These are phyloP conservation scores for Ustilago curta DNA, from an alignment of 1,284 basidiomycete genomes.

Conservation along the genomic window DNA sequence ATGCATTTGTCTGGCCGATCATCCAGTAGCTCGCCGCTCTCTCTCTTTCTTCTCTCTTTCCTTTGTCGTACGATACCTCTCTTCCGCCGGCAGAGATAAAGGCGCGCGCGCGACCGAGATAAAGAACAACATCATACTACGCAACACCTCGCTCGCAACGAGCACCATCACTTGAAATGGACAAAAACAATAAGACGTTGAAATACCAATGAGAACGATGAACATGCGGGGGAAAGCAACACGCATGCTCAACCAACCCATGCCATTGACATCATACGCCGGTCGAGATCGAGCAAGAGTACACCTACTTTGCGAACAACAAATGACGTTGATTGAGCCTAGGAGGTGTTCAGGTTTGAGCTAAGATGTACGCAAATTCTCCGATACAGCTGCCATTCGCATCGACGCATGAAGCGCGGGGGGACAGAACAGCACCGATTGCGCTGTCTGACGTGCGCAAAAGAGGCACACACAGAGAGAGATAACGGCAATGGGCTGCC, in stretches of 20 bases:
- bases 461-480: background rate
- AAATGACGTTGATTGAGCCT: slow-evolving; percentile 2
- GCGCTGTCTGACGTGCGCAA: slow-evolving; percentile 1
- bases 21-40: background rate
- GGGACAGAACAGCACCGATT: no score
- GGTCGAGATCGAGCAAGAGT: background rate
- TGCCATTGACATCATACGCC: slow-evolving; percentile 7
- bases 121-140: slow-evolving; percentile 5
- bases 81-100: slow-evolving; percentile 30
- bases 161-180: background rate
- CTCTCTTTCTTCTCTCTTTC: no score
- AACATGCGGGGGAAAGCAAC: background rate
- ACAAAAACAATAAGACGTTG: no score
- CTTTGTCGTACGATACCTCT: slow-evolving; percentile 20
- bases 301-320: background rate
- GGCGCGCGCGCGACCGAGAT: background rate
- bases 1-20: background rate
- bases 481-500: background rate
- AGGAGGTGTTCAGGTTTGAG: background rate
- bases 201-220: no score
- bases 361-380: slow-evolving; percentile 18
- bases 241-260: background rate
- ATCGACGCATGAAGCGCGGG: background rate
- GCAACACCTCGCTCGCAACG: background rate
- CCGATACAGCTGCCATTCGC: background rate